phyloP scores from a whole-genome alignment of 2,329 filamentous ascomycete genomes.

The Penicillium sp. region DNA sequence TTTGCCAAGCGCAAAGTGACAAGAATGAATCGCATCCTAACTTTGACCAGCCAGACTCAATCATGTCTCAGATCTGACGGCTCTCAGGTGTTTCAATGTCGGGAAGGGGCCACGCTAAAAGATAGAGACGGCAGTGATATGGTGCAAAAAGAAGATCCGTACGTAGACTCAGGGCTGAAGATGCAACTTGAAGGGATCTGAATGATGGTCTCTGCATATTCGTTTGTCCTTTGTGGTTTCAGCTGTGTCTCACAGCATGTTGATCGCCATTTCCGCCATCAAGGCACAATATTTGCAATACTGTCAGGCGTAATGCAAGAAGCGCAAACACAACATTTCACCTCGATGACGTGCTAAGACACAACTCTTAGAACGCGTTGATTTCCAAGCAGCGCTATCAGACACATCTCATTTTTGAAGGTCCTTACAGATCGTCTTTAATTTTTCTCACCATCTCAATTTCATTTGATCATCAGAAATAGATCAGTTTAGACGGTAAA shows the following conservation, averaged over 20 bases:
- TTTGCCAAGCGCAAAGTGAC: too few species aligned
- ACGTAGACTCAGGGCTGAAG: neutral
- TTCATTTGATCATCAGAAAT: neutral
- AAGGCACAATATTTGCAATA: neutral
- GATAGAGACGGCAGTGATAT: too few species aligned
- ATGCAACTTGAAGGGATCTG: neutral
- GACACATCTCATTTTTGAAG: neutral
- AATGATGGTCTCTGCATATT: neutral
- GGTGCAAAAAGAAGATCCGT: too few species aligned
- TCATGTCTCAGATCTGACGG: too few species aligned
- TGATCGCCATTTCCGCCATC: neutral
- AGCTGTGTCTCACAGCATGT: neutral
- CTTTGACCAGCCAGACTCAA: too few species aligned
- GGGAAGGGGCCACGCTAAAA: too few species aligned
- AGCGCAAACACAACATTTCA: slow-evolving; percentile 22
- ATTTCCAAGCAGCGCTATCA: slow-evolving; percentile 17
- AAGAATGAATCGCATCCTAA: too few species aligned
- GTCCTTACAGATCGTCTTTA: neutral
- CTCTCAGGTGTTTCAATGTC: too few species aligned
- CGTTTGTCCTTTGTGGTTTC: neutral
- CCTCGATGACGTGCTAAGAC: slow-evolving; percentile 30
- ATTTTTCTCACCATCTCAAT: neutral
- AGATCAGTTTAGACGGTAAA: neutral
- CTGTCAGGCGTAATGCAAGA: slow-evolving; percentile 14
- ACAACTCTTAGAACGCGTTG: slow-evolving; percentile 2